Conservation (phyloP, 2,329 filamentous ascomycete species). For the Esteya vermicola region DNA sequence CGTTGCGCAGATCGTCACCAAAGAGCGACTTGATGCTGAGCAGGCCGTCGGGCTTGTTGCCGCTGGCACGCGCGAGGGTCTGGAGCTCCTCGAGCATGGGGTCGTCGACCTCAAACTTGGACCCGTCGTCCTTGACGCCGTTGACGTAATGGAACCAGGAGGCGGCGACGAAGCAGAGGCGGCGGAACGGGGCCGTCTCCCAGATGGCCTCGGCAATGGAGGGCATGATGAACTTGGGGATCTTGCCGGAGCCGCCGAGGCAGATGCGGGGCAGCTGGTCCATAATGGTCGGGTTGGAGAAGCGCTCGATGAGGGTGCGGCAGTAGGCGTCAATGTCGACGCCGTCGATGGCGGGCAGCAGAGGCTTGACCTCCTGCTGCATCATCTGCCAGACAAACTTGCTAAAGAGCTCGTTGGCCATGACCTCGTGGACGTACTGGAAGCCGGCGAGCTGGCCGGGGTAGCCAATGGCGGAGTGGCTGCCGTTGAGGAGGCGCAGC, state of each 20-base stretch:
- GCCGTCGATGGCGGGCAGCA: conserved; percentile 32
- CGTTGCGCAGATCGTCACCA: conserved; percentile 33
- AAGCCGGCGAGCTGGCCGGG: conserved; percentile 35
- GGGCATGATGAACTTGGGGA: conserved; percentile 36
- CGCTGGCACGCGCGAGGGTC: conserved; percentile 27
- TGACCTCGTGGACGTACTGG: conserved; percentile 39
- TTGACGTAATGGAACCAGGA: conserved; percentile 37
- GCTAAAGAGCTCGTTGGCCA: conserved; percentile 30
- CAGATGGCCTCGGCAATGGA: conserved; percentile 32
- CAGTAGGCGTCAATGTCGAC: conserved; percentile 38
- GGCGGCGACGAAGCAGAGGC: conserved; percentile 31
- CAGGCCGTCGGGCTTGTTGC: conserved; percentile 24
- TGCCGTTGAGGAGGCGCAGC: conserved; percentile 38
- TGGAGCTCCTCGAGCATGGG: conserved; percentile 33
- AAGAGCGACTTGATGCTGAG: conserved; percentile 32
- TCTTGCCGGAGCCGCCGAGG: conserved; percentile 37
- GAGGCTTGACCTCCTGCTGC: conserved; percentile 38
- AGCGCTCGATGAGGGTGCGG: conserved; percentile 36
- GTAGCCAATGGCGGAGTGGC: conserved; percentile 37
- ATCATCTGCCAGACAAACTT: conserved; percentile 39
- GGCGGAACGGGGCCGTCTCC: conserved; percentile 27
- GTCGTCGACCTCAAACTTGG: conserved; percentile 28
- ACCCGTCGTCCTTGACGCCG: conserved; percentile 34
- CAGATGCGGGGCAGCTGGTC: conserved; percentile 37
- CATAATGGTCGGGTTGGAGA: conserved; percentile 41